Base-by-base conservation (phyloP, 257 asterid species). In the Echium plantagineum region DNA sequence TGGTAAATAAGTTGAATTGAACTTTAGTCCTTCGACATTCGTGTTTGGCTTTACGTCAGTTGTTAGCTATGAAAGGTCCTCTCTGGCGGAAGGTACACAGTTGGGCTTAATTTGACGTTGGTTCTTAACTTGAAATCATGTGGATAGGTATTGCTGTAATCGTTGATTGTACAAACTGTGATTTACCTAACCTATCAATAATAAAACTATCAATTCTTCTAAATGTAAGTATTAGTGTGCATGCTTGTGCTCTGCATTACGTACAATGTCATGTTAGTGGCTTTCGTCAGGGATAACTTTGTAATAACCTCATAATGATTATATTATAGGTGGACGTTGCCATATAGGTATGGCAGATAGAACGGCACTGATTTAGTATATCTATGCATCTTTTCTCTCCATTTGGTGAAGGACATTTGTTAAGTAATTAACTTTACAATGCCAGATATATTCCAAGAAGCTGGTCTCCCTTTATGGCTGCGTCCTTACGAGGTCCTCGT, bases 381-480 rank as follows among this genome's bases (percentile, higher is more conserved):
- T 52, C 22, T 52, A 52, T 52, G 12, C 13, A 52, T 52, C 56
- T 52, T 55, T 7, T 21, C 26, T 21, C 2, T 56, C 9, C 20
- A 16, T 21, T 56, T 6, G 28, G 2, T 22, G 28, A 22, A 13
- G 20, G 12, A n/a, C 31, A 15, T 56, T 12, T 10, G n/a, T 28
- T 38, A 16, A 0, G 13, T 21, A 49, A 31, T 54, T n/a, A 61
- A 65, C 67, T 66, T 52, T 65, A 69, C 58, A 72, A 74, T 84
- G 80, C 72, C 79, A 93, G 98, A 93, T 86, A 89, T 93, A 80
- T 93, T 93, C 86, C 98, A 93, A 89, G 98, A 93, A 83, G 98
- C 97, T 72, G 98, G 98, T 74, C 94, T 93, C 59, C 97, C 97
- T n/a, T 80, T 90, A 38, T 90, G 98, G 98, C 67, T 90, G 77